Evolutionary conservation across 1,284 basidiomycete genomes (phyloP), one percentile per base, ranked within the genome.

Genomic region (Malassezia equina): DNA sequence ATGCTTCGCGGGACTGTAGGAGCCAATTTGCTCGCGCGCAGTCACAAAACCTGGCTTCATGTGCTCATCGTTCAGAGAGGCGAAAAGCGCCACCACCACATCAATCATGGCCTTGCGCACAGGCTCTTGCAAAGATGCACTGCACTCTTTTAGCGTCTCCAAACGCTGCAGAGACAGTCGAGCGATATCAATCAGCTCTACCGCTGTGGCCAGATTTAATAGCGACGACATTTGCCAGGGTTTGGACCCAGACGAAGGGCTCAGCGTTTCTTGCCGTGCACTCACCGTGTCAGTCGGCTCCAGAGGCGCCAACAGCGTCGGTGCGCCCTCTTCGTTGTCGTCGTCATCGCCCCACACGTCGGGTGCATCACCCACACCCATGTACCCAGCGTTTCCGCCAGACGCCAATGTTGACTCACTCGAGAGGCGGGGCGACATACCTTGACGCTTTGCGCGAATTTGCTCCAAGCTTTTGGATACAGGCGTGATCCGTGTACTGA

Each of bases 101-200:
- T 95, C 90, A 74, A 98, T 90, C 50, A 96, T 86, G 47, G 75
- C 70, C 29, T 74, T 67, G 28, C 65, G 60, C 1, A 94, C 88
- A 8, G 86, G 82, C 52, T 81, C 80, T 53, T 56, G 25, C 52
- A 59, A 13, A 42, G n/a, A 3, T 46, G 47, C 13, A 29, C 17
- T 0, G 43, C 13, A 0, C 89, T 88, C 69, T 81, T 78, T 73
- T 94, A 98, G 39, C 2, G 85, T 90, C 73, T 96, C 90, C 2
- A 89, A 84, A 8, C 93, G 82, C 75, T 95, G 95, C 45, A 94
- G 80, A 0, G 85, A 82, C 58, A 95, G 90, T 47, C 91, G 84
- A 65, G 90, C 84, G 0, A 86, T 84, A 62, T 96, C 90, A 54
- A 98, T 93, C 27, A 96, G 81, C 67, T 93, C 86, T 0, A 98